Conservation (phyloP, 2,329 filamentous ascomycete genomes). For the Trichoderma afroharzianum region DNA sequence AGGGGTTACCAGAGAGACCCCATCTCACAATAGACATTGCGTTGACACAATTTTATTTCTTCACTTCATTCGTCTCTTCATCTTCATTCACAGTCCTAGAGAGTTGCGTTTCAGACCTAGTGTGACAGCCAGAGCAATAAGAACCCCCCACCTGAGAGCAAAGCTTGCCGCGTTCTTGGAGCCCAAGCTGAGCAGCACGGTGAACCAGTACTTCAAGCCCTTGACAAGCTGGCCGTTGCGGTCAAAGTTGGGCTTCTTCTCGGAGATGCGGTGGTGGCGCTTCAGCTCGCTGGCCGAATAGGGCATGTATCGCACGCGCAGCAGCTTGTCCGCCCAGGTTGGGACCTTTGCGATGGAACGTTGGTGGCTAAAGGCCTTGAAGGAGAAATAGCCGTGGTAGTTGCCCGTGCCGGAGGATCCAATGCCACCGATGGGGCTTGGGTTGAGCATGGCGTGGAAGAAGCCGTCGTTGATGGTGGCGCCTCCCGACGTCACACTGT, state of each 20-base stretch:
- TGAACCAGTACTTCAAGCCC: constrained; percentile 53
- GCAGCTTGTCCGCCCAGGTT: constrained; percentile 43
- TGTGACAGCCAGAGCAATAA: constrained; percentile 39
- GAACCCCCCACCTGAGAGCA: constrained; percentile 47
- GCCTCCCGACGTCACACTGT: constrained; percentile 44
- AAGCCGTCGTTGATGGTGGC: constrained; percentile 49
- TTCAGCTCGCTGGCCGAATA: constrained; percentile 48
- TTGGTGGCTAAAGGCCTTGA: constrained; percentile 42
- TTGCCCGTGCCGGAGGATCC: constrained; percentile 46
- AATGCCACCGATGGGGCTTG: constrained; percentile 48
- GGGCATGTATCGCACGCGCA: constrained; percentile 66
- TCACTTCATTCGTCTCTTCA: not conserved
- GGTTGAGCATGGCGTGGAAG: constrained; percentile 40
- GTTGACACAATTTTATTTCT: not conserved
- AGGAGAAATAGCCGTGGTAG: constrained; percentile 48
- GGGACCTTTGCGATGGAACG: constrained; percentile 37
- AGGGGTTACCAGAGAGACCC: not conserved
- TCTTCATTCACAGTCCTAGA: constrained; percentile 30
- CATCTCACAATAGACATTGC: not conserved
- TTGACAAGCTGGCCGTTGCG: constrained; percentile 52
- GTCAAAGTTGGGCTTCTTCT: constrained; percentile 57
- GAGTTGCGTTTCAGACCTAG: constrained; percentile 34
- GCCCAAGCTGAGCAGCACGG: constrained; percentile 50
- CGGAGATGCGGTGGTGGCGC: constrained; percentile 41
- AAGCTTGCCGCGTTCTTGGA: constrained; percentile 46